Evolutionary conservation across 73 alveolate genomes (phyloP), one percentile per base, ranked within the genome.

Genomic region (Paramecium octaurelia): DNA sequence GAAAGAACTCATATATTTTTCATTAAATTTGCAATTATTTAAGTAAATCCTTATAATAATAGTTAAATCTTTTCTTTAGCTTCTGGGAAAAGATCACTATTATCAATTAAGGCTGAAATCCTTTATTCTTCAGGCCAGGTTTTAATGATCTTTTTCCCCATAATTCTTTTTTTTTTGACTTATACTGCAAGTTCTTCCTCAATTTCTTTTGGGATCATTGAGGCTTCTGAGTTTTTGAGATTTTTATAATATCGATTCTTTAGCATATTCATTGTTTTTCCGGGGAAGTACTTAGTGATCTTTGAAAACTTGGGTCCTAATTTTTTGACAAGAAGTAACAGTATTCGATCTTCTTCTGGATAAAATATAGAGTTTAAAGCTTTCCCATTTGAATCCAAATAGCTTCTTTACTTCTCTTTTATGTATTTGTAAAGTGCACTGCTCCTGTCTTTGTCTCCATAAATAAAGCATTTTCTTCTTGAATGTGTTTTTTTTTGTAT

Each of bases 331-430:
- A 64, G 54, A 10, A 64, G 46, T 10, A 64, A 27, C 18, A 64
- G 84, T 27, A 64, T 64, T 64, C 84, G 84, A 64, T 64, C 84
- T 64, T 64, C 84, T 27, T 64, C 84, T 12, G 77, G 77, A 24
- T 42, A 21, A 59, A 59, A 59, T 24, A 14, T 11, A 2, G 84
- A 64, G 6, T 64, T 64, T 2, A 4, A 64, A 2, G 24, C 84
- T 34, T 21, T 27, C 12, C 3, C 4, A 64, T 64, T 34, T 54
- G 6, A 54, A 6, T 23, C 31, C 16, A 27, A 34, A 34, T 64
- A 64, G 31, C 10, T 31, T 64, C 29, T 12, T 27, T 64, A 14
- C 27, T 64, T 64, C 27, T 34, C 64, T 64, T 64, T 64, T 10
- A 64, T 64, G 24, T 64, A 64, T 64, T 24, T 64, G 11, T 64